These are phyloP conservation scores for Saprolegnia parasitica DNA, from an alignment of 352 stramenopile genomes.

Conservation along the genomic window DNA sequence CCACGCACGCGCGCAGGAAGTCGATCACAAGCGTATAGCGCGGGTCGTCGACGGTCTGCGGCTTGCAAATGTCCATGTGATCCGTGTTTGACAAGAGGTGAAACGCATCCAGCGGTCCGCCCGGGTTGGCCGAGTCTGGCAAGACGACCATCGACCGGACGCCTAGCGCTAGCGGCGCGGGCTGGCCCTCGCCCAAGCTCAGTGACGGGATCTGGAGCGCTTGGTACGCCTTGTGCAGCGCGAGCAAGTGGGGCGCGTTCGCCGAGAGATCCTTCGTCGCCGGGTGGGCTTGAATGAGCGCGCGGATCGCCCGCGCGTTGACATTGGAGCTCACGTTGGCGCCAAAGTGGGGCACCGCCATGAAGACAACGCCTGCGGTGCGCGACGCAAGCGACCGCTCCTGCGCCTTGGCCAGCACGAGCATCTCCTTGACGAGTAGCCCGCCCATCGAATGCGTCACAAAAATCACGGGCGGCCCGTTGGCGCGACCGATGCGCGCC, in stretches of 20 bases:
- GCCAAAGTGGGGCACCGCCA: conserved; percentile 80
- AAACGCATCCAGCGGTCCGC: conserved; percentile 48
- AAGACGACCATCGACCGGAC: conserved; percentile 72
- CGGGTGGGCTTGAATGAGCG: conserved; percentile 67
- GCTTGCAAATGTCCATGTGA: conserved; percentile 88
- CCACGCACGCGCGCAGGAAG: conserved; percentile 23
- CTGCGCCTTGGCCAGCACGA: conserved; percentile 38
- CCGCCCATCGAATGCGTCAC: conserved; percentile 86
- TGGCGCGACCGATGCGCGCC: conserved; percentile 49
- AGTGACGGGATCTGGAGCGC: conserved; percentile 61
- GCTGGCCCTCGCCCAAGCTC: conserved; percentile 57
- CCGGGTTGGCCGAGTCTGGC: conserved; percentile 65
- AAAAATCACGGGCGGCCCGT: conserved; percentile 63
- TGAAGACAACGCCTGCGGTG: conserved; percentile 64
- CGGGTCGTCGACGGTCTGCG: conserved; percentile 50
- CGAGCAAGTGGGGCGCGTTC: conserved; percentile 45
- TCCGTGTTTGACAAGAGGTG: conserved; percentile 54
- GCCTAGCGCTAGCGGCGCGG: conserved; percentile 61
- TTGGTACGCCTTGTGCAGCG: conserved; percentile 66
- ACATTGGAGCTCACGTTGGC: conserved; percentile 64
- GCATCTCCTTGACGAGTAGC: conserved; percentile 81
- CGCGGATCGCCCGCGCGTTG: conserved; percentile 57
- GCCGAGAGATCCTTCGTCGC: conserved; percentile 63
- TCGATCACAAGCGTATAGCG: conserved; percentile 45
- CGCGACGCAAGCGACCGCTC: conserved; percentile 30